Evolutionary conservation across 2,329 filamentous ascomycete genomes (phyloP).

Genomic region (Epichloe festucae): DNA sequence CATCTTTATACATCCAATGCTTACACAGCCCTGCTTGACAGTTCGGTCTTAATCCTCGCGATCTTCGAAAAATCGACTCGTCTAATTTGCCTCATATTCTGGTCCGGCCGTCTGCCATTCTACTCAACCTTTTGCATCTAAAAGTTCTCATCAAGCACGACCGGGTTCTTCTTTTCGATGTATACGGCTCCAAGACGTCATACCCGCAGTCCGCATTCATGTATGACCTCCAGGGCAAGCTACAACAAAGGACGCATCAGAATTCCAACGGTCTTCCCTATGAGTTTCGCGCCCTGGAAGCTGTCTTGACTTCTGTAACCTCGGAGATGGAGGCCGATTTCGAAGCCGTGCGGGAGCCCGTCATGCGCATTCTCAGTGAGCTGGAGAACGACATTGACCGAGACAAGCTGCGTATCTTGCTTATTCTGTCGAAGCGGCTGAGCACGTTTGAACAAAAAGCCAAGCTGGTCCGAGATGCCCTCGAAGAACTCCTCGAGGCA

Average conservation of each 20-base stretch:
- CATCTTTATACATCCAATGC: not conserved
- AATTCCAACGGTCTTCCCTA: slow-evolving; percentile 65
- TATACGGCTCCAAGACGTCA: slow-evolving; percentile 86
- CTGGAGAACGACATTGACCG: slow-evolving; percentile 94
- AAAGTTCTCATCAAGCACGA: slow-evolving; percentile 92
- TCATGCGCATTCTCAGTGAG: slow-evolving; percentile 76
- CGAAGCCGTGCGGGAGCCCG: slow-evolving; percentile 82
- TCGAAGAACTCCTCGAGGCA: slow-evolving; percentile 88
- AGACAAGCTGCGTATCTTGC: slow-evolving; percentile 78
- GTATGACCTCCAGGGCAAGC: slow-evolving; percentile 88
- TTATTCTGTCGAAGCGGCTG: slow-evolving; percentile 89
- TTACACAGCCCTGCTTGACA: slow-evolving; percentile 19
- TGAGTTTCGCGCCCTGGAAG: slow-evolving; percentile 91
- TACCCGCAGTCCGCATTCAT: slow-evolving; percentile 96
- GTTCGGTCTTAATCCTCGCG: slow-evolving; percentile 87
- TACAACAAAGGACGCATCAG: slow-evolving; percentile 57
- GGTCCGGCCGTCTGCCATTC: slow-evolving; percentile 80
- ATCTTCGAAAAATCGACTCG: slow-evolving; percentile 94
- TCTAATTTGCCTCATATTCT: slow-evolving; percentile 92
- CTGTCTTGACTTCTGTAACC: slow-evolving; percentile 87
- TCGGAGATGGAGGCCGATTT: slow-evolving; percentile 88
- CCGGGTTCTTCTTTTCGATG: slow-evolving; percentile 87
- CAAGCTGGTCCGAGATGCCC: slow-evolving; percentile 81
- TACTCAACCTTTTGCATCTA: slow-evolving; percentile 92
- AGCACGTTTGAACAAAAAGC: slow-evolving; percentile 97